These are phyloP conservation scores for Cynara cardunculus DNA, from an alignment of 129 eudicot species.

Conservation along the genomic window DNA sequence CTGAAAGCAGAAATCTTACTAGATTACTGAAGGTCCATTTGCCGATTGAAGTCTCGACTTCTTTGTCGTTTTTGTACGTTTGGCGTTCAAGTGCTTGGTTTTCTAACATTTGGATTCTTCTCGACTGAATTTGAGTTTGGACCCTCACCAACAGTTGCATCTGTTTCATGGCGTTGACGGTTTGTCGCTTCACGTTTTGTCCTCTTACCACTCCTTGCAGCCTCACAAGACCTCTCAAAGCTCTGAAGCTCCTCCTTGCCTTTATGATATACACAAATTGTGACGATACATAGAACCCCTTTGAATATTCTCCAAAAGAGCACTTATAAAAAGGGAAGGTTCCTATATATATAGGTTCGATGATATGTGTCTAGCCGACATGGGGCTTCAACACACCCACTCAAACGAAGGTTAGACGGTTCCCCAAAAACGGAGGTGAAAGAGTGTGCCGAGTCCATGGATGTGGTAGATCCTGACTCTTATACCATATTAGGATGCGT, in stretches of 20 bases:
- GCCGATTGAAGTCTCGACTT: conserved; percentile 55
- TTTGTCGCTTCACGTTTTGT: conserved; percentile 80
- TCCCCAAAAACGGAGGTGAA: too few relatives aligned
- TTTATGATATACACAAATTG: conserved; percentile 13
- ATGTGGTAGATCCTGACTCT: too few relatives aligned
- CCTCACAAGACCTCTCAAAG: conserved; percentile 93
- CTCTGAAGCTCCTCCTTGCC: conserved; percentile 91
- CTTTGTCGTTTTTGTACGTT: conserved; percentile 50
- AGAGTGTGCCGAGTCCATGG: too few relatives aligned
- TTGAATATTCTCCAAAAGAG: too few relatives aligned
- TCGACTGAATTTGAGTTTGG: conserved; percentile 90
- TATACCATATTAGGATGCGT: background rate
- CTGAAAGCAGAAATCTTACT: conserved; percentile 20
- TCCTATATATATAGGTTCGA: too few relatives aligned
- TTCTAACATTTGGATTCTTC: conserved; percentile 87
- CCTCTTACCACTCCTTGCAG: conserved; percentile 90
- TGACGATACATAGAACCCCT: background rate
- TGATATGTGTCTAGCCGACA: too few relatives aligned
- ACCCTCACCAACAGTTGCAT: conserved; percentile 91
- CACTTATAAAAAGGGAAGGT: background rate
- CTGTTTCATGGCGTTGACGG: conserved; percentile 86
- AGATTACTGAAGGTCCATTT: conserved; percentile 54
- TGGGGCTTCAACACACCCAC: too few relatives aligned
- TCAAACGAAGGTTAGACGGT: too few relatives aligned
- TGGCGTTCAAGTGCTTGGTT: conserved; percentile 62